Base-by-base conservation (phyloP, 768 basidiomycete genomes). In the Astraeus odoratus region DNA sequence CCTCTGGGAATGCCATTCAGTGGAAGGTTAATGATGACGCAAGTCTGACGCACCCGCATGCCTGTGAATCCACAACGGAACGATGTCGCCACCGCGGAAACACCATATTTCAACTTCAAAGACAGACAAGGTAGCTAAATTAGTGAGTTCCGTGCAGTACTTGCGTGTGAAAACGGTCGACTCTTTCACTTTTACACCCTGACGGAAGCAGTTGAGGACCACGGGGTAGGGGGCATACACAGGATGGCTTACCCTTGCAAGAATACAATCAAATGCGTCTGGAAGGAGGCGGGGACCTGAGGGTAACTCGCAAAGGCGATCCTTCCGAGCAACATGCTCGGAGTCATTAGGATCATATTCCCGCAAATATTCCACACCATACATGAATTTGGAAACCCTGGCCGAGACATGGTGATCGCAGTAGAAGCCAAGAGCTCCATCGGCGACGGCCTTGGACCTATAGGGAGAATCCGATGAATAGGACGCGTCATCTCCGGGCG, bases 61-160 rank as follows among this genome's bases (percentile, higher is more conserved):
- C 44, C 85, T 68, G 37, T 78, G 69, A 42, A 89, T 88, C 86
- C 86, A 88, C 52, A 79, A 76, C 1, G 86, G 86, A 26, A 82
- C 67, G 6, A 64, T 68, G 51, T 82, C 77, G 36, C 81, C 81
- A n/a, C 86, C 85, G 56, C 86, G 71, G 63, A 77, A 89, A 57
- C 86, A 88, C 86, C 86, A 88, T 52, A 89, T 75, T 60, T 88
- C 85, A 22, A 88, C 85, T 58, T 88, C 86, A 51, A 89, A 88
- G 15, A 87, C 81, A 12, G 82, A 84, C 4, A 87, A 70, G 53
- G 85, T 81, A 3, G 80, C 77, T 24, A 89, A 59, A 50, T 76
- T 86, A 8, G 86, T 88, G 29, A 89, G 73, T 57, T 88, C 86
- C 0, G 86, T 88, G 56, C 81, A 85, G 61, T 89, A 87, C 57